phyloP scores from a whole-genome alignment of 208 protist species.

The Trichomonas vaginalis region DNA sequence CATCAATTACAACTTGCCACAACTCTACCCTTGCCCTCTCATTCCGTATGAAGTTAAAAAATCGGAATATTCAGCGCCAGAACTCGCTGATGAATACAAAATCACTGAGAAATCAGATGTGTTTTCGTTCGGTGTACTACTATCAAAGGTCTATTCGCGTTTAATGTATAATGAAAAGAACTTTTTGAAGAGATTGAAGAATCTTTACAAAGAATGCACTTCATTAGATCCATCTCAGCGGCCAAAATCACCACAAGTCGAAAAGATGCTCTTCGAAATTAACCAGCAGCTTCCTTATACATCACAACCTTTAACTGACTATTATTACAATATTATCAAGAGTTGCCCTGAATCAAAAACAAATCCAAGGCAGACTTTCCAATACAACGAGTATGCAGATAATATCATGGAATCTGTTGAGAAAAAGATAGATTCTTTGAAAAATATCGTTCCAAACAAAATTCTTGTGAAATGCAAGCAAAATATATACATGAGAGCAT shows the following conservation, averaged over 20 bases:
- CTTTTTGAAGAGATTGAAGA: not conserved
- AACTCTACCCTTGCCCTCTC: not conserved
- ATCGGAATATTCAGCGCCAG: not conserved
- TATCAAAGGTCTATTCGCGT: not conserved
- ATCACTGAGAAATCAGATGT: not conserved
- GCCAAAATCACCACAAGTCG: not conserved
- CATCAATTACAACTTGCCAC: not conserved
- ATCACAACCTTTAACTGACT: not conserved
- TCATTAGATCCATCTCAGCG: not conserved
- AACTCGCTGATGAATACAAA: not conserved
- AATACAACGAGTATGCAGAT: not conserved
- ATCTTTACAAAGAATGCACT: not conserved
- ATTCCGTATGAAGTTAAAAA: not conserved
- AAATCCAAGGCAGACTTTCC: not conserved
- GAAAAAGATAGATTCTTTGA: not conserved
- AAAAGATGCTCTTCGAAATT: not conserved
- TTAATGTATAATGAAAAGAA: not conserved
- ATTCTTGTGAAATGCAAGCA: not conserved
- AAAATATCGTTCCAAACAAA: not conserved
- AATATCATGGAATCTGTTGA: not conserved
- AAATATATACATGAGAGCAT: not conserved
- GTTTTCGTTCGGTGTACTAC: not conserved
- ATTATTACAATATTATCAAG: not conserved
- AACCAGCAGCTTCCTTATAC: not conserved
- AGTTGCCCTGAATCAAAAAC: not conserved